Conservation (phyloP, 2,329 filamentous ascomycete species). For the Parastagonospora avenae region DNA sequence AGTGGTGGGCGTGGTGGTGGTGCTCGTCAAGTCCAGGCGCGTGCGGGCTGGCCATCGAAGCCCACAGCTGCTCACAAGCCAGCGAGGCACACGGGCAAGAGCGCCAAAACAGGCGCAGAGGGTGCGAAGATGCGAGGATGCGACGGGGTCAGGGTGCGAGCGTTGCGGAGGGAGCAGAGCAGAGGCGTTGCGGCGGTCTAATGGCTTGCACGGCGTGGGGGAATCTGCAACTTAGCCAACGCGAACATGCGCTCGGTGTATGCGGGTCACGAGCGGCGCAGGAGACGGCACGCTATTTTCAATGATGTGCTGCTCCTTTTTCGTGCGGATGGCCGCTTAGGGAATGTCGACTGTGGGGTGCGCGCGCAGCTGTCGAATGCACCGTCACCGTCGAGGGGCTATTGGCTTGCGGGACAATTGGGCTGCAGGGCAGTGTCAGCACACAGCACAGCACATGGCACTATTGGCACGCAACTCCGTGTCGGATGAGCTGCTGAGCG, state of each 20-base stretch:
- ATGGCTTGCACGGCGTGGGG: conserved; percentile 13
- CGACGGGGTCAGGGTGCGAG: background rate
- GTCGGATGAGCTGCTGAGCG: too few relatives aligned
- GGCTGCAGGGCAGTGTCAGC: conserved; percentile 15
- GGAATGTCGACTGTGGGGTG: background rate
- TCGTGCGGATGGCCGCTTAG: background rate
- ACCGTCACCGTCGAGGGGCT: background rate
- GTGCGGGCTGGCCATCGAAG: conserved; percentile 36
- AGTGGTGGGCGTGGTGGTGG: conserved; percentile 7
- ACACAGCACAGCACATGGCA: background rate
- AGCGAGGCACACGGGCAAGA: conserved; percentile 14
- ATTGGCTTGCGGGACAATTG: conserved; percentile 16
- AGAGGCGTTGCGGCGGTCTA: conserved; percentile 20
- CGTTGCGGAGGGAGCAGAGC: background rate
- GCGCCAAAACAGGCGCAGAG: conserved; percentile 8
- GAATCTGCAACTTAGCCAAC: conserved; percentile 4
- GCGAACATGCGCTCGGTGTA: background rate
- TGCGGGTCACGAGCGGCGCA: conserved; percentile 3
- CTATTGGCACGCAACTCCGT: too few relatives aligned
- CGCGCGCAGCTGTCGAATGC: background rate
- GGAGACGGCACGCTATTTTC: background rate
- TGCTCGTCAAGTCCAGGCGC: conserved; percentile 7
- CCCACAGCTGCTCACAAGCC: conserved; percentile 13
- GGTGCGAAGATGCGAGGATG: background rate
- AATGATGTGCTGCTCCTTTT: background rate